Evolutionary conservation across 2,329 filamentous ascomycete genomes (phyloP).

Genomic region (Alternaria triticimaculans): DNA sequence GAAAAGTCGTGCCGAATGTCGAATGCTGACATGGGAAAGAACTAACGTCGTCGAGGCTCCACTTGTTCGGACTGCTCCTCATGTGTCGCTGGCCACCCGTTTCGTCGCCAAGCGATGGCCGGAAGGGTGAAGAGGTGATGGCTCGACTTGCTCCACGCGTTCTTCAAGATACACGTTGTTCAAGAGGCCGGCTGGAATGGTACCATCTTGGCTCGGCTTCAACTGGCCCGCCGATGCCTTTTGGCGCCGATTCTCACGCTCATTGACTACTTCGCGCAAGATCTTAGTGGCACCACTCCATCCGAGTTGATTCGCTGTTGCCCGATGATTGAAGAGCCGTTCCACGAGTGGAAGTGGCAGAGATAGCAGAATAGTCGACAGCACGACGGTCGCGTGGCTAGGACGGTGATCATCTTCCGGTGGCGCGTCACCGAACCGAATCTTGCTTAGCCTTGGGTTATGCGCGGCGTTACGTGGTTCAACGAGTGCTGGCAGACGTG

Average conservation of each 20-base stretch:
- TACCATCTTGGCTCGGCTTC: conserved; percentile 27
- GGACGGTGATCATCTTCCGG: conserved; percentile 50
- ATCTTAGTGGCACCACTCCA: conserved; percentile 48
- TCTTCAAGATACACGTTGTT: conserved; percentile 43
- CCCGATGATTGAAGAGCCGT: conserved; percentile 67
- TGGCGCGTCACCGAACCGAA: conserved; percentile 74
- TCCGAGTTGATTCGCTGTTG: conserved; percentile 57
- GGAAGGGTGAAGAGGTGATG: conserved; percentile 44
- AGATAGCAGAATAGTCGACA: conserved; percentile 73
- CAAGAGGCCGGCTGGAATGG: conserved; percentile 24
- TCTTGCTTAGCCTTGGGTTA: conserved; percentile 65
- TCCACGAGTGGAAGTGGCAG: conserved; percentile 73
- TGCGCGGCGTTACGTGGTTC: conserved; percentile 48
- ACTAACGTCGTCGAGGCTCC: neutral
- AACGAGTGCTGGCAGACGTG: conserved; percentile 53
- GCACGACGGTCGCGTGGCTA: conserved; percentile 53
- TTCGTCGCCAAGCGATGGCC: conserved; percentile 43
- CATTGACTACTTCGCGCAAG: conserved; percentile 52
- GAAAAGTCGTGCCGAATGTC: conserved; percentile 12
- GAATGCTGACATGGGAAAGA: conserved; percentile 11
- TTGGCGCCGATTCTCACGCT: conserved; percentile 52
- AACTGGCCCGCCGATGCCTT: conserved; percentile 37
- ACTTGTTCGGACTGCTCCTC: conserved; percentile 1
- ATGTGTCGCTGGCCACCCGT: conserved; percentile 15
- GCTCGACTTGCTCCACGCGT: conserved; percentile 46